A percentile compares a stretch with the other conserved stretches of the same genome.
These are phyloP conservation scores for Gonapodya sp. DNA, from an alignment of 192 early-diverging fungal genomes.

Conservation along the genomic window DNA sequence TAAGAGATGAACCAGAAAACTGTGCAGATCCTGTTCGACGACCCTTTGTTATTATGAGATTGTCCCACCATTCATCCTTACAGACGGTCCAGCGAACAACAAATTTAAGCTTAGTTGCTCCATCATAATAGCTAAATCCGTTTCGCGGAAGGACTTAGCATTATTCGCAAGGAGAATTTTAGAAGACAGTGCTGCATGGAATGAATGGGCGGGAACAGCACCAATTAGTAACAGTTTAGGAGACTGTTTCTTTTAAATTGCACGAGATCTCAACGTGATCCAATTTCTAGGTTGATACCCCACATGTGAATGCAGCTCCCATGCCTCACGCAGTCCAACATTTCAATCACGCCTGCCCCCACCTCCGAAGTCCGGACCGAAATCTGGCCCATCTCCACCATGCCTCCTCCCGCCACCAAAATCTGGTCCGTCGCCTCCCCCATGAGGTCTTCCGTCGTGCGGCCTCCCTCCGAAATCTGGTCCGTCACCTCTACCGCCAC, in stretches of 20 bases:
- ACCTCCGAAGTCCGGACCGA: background rate
- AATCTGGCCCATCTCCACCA: background rate
- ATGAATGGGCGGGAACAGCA: background rate
- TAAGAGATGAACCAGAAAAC: too few species aligned
- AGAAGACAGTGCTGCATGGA: background rate
- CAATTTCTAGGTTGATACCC: too few species aligned
- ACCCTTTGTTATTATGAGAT: too few species aligned
- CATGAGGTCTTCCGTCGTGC: too few species aligned
- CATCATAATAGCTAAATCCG: background rate
- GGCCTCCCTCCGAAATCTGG: too few species aligned
- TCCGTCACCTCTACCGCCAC: background rate
- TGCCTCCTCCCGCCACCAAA: background rate
- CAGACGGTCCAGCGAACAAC: background rate
- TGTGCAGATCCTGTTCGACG: too few species aligned
- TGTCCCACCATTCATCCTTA: background rate
- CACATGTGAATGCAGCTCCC: too few species aligned
- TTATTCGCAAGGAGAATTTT: background rate
- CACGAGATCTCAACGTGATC: too few species aligned
- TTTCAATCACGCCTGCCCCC: background rate
- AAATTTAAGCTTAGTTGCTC: background rate
- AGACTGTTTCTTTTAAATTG: too few species aligned
- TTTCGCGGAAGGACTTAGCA: background rate
- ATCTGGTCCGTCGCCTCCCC: background rate
- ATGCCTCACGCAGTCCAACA: background rate
- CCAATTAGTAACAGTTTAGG: too few species aligned